These are phyloP conservation scores for Rostrohypoxylon terebratum DNA, from an alignment of 495 filamentous ascomycete species.

Conservation along the genomic window DNA sequence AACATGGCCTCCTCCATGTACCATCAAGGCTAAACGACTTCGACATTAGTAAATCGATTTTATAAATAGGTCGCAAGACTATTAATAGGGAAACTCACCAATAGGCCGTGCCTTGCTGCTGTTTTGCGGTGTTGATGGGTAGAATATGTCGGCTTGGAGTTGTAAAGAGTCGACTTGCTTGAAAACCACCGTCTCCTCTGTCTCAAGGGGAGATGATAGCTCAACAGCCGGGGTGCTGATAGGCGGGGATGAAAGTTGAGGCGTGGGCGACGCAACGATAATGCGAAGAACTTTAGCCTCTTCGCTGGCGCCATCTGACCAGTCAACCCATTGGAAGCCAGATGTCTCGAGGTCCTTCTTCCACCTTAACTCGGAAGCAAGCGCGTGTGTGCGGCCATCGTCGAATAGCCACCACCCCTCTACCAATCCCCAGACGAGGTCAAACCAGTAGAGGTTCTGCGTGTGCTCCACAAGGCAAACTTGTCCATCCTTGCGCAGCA, in stretches of 20 bases:
- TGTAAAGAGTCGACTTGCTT: slow-evolving; percentile 44
- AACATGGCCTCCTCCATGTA: slow-evolving; percentile 68
- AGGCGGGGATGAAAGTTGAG: background rate
- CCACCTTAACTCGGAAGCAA: slow-evolving; percentile 54
- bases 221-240: background rate
- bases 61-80: background rate
- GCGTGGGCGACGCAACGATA: slow-evolving; percentile 34
- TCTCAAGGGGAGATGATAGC: background rate
- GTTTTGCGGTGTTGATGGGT: slow-evolving; percentile 45
- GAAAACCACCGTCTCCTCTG: slow-evolving; percentile 52
- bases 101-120: slow-evolving; percentile 20
- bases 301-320: slow-evolving; percentile 55
- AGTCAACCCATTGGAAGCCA: slow-evolving; percentile 61
- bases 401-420: slow-evolving; percentile 68
- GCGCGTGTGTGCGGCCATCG: slow-evolving; percentile 59
- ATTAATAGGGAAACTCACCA: slow-evolving; percentile 12
- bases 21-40: slow-evolving; percentile 62
- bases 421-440: slow-evolving; percentile 63
- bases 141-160: slow-evolving; percentile 61
- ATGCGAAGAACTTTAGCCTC: slow-evolving; percentile 50
- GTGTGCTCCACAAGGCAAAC: slow-evolving; percentile 62
- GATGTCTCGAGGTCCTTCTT: slow-evolving; percentile 51
- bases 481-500: slow-evolving; percentile 57
- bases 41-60: background rate
- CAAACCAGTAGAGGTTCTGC: slow-evolving; percentile 53